Percentiles rank a stretch among this genome's conserved stretches.
Evolutionary conservation across 352 stramenopile genomes (phyloP).

Genomic region (Globisporangium alternatum): DNA sequence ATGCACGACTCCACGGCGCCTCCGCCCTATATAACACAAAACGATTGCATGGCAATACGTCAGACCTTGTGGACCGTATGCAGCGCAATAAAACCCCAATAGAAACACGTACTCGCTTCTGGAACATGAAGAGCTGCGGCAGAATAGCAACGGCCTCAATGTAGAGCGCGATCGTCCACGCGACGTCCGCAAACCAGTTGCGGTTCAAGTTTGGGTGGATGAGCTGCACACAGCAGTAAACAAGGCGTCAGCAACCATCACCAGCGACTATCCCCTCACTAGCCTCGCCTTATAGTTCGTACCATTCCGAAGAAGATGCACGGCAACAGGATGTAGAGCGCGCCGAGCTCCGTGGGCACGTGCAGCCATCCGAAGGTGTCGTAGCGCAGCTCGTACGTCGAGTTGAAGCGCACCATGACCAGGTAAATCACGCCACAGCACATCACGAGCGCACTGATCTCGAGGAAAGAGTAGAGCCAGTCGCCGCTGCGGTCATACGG

Average conservation of each 20-base stretch:
- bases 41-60: not conserved
- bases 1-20: slow-evolving; percentile 96
- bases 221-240: slow-evolving; percentile 47
- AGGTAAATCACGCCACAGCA: slow-evolving; percentile 90
- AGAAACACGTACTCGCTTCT: slow-evolving; percentile 85
- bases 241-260: slow-evolving; percentile 38
- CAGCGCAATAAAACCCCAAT: not conserved
- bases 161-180: slow-evolving; percentile 99
- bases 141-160: slow-evolving; percentile 96
- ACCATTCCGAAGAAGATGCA: slow-evolving; percentile 89
- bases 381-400: slow-evolving; percentile 94
- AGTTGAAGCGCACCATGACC: slow-evolving; percentile 91
- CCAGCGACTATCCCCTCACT: slow-evolving; percentile 20
- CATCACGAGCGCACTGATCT: slow-evolving; percentile 89
- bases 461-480: slow-evolving; percentile 97
- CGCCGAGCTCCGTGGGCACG: slow-evolving; percentile 79
- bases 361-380: slow-evolving; percentile 95
- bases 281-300: slow-evolving; percentile 5
- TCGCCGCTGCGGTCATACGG: slow-evolving; percentile 93
- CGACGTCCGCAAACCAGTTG: slow-evolving; percentile 95
- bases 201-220: slow-evolving; percentile 96
- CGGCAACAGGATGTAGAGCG: slow-evolving; percentile 82
- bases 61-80: not conserved
- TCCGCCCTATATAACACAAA: slow-evolving; percentile 47
- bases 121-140: slow-evolving; percentile 99